Evolutionary conservation across 495 filamentous ascomycete genomes (phyloP), one percentile per base, ranked within the genome.

Genomic region (Aspergillus avenaceus): DNA sequence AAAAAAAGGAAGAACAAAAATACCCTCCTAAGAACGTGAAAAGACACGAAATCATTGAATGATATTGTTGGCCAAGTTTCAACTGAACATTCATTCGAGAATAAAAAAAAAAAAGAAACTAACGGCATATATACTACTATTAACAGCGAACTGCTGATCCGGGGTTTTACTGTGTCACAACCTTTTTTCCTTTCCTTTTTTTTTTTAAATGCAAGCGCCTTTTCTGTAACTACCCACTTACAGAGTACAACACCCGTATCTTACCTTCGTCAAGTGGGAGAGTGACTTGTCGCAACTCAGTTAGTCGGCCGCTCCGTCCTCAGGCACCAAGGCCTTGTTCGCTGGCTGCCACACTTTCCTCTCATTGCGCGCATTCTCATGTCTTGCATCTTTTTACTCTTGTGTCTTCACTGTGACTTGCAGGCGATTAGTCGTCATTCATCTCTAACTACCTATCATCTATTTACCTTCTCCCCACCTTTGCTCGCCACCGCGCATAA

Each of bases 241-340:
- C n/a, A n/a, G 28, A 38, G 34, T 38, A 38, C 16, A n/a, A n/a
- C n/a, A n/a, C 9, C 34, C 34, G 16, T 38, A 38, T 38, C 16
- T 38, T 19, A 40, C 41, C 48, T 46, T 37, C 44, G 38, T 34
- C 50, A 26, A 23, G 38, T 31, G 18, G 27, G 19, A 34, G 34
- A 43, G 55, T 58, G 55, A 54, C 55, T 58, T 58, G 55, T 58
- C 55, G 46, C 52, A 45, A 32, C 29, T 16, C 42, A 38, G 36
- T 34, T 50, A 28, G 48, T 47, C 53, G 31, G 50, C 25, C 52
- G 34, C 40, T 28, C 41, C 48, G 37, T 58, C 58, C 58, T 61
- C 54, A 61, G 58, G 58, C 58, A 58, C 49, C 58, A 52, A 58
- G 53, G 47, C 58, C 36, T 38, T 44, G 29, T 31, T 44, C 25